Percentiles rank a stretch among this genome's conserved stretches.
Evolutionary conservation across 2,329 filamentous ascomycete genomes (phyloP).

Genomic region (Ceratocystis diversiconidia): DNA sequence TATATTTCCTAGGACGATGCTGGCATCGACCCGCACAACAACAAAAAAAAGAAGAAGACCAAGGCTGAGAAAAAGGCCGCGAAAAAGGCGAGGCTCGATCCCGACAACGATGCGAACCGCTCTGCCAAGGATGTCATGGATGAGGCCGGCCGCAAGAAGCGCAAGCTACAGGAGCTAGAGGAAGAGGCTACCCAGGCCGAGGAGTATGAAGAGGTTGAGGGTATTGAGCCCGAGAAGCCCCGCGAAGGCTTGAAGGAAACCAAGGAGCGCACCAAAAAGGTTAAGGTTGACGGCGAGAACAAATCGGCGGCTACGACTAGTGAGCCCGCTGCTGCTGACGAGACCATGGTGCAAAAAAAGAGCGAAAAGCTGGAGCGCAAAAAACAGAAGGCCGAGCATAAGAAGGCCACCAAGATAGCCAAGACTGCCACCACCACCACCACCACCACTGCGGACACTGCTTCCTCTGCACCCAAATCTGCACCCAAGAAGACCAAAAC

Average conservation of each 20-base stretch:
- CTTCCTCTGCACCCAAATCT: slow-evolving; percentile 12
- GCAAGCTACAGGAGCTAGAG: slow-evolving; percentile 50
- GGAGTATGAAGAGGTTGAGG: slow-evolving; percentile 35
- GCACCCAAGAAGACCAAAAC: slow-evolving; percentile 19
- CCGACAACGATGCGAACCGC: slow-evolving; percentile 63
- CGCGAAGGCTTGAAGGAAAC: slow-evolving; percentile 48
- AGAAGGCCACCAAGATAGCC: neutral
- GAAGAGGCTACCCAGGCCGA: slow-evolving; percentile 29
- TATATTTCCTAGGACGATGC: slow-evolving; percentile 51
- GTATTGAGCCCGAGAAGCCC: slow-evolving; percentile 46
- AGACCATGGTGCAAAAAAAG: slow-evolving; percentile 38
- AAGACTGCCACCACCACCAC: neutral
- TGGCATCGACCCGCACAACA: slow-evolving; percentile 40
- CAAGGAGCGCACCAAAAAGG: slow-evolving; percentile 39
- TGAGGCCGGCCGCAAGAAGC: slow-evolving; percentile 61
- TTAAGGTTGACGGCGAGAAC: slow-evolving; percentile 17
- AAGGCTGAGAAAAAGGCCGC: slow-evolving; percentile 74
- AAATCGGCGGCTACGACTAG: slow-evolving; percentile 27
- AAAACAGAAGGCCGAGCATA: slow-evolving; percentile 26
- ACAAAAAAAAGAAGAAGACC: slow-evolving; percentile 72
- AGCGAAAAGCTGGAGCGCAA: slow-evolving; percentile 35
- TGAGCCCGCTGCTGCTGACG: slow-evolving; percentile 24
- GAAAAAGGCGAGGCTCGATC: slow-evolving; percentile 79
- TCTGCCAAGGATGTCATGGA: slow-evolving; percentile 89
- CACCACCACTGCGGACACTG: slow-evolving; percentile 19